Evolutionary conservation across 805 yeast genomes (phyloP).

Genomic region (Isabelozyma rhagii): DNA sequence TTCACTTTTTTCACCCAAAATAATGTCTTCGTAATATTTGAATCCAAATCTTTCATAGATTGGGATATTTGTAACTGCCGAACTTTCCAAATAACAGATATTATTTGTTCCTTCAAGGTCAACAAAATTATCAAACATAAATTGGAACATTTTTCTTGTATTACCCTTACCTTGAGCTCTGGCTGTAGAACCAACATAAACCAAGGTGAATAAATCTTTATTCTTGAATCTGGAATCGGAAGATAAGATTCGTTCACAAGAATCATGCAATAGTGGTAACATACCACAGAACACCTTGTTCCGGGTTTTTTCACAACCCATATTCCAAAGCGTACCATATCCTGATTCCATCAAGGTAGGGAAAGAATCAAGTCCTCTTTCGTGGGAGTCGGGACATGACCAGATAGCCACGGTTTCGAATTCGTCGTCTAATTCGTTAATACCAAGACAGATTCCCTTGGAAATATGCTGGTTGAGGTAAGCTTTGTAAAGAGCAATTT

Average conservation of each 20-base stretch:
- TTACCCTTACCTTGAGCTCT: conserved; percentile 57
- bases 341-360: conserved; percentile 50
- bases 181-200: conserved; percentile 42
- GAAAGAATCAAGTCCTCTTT: conserved; percentile 43
- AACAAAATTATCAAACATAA: conserved; percentile 44
- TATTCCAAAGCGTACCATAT: conserved; percentile 48
- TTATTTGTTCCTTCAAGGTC: conserved; percentile 33
- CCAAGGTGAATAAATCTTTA: conserved; percentile 39
- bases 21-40: conserved; percentile 45
- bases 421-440: conserved; percentile 39
- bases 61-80: conserved; percentile 45
- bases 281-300: conserved; percentile 47
- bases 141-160: conserved; percentile 47
- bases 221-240: conserved; percentile 38
- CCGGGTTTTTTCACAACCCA: conserved; percentile 46
- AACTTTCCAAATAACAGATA: conserved; percentile 50
- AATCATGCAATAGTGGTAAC: conserved; percentile 51
- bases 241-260: conserved; percentile 40
- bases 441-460: conserved; percentile 48
- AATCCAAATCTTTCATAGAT: conserved; percentile 53
- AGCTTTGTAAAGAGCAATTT: conserved; percentile 45
- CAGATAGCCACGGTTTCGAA: conserved; percentile 57
- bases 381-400: conserved; percentile 45
- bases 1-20: conserved; percentile 32
- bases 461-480: conserved; percentile 49